Evolutionary conservation across 352 stramenopile species (phyloP).

Genomic region (Pythium sukuiense): DNA sequence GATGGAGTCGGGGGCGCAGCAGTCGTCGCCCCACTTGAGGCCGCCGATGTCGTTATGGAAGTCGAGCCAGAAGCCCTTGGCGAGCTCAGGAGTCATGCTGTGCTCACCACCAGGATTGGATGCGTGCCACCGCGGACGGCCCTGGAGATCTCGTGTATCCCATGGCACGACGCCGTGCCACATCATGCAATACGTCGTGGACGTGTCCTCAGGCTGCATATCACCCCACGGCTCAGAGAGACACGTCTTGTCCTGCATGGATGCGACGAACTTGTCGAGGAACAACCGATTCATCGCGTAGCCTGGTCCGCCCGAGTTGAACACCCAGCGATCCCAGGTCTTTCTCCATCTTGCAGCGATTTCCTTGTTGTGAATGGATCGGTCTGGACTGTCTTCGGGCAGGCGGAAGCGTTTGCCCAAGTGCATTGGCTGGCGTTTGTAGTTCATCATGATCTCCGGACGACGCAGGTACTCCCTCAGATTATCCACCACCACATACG

Average conservation of each 20-base stretch:
- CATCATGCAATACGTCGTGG: background rate
- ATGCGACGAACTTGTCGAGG: background rate
- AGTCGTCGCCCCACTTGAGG: constrained; percentile 47
- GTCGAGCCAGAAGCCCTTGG: constrained; percentile 59
- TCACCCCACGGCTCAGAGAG: background rate
- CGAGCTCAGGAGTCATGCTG: constrained; percentile 14
- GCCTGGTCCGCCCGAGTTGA: background rate
- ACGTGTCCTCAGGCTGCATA: background rate
- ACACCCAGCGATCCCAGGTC: background rate
- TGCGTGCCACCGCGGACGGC: background rate
- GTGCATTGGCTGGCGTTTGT: constrained; percentile 57
- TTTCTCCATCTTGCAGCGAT: background rate
- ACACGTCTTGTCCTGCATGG: background rate
- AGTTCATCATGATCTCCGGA: constrained; percentile 60
- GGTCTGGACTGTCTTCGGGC: constrained; percentile 26
- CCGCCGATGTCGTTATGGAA: constrained; percentile 73
- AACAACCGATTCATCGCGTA: background rate
- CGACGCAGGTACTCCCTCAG: constrained; percentile 49
- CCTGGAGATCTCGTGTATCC: background rate
- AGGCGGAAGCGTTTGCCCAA: constrained; percentile 76
- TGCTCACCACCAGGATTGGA: background rate
- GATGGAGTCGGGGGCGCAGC: constrained; percentile 63
- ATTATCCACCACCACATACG: constrained; percentile 77
- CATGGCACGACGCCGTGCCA: background rate
- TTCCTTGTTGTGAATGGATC: background rate